These are phyloP conservation scores for Penicillium sp. DNA, from an alignment of 2,329 filamentous ascomycete genomes.

Conservation along the genomic window DNA sequence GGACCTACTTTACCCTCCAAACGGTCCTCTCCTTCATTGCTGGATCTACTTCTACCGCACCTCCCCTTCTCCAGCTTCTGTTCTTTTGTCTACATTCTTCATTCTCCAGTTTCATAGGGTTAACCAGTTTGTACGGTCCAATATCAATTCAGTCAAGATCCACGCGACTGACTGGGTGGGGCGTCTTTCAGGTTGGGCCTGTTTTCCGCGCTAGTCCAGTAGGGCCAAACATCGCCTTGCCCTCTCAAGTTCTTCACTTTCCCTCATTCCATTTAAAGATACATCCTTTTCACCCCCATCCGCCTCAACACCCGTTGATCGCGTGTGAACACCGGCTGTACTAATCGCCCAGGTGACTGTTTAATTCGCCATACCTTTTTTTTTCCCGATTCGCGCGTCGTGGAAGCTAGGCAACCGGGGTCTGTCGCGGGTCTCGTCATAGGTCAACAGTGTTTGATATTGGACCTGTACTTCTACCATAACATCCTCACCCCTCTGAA, in stretches of 20 bases:
- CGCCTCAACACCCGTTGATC: conserved; percentile 10
- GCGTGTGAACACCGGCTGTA: conserved; percentile 13
- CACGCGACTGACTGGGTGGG: conserved; percentile 42
- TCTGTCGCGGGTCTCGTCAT: conserved; percentile 23
- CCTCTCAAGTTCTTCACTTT: conserved; percentile 38
- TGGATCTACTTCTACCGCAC: conserved; percentile 18
- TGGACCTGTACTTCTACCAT: conserved; percentile 27
- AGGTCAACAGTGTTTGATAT: conserved; percentile 31
- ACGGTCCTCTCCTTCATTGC: conserved; percentile 24
- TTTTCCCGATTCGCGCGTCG: conserved; percentile 15
- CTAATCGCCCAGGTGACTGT: conserved; percentile 17
- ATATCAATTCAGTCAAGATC: conserved; percentile 21
- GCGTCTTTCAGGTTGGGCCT: conserved; percentile 35
- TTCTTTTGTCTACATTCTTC: conserved; percentile 4
- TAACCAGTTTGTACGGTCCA: neutral
- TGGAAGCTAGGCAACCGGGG: conserved; percentile 24
- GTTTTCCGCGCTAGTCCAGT: conserved; percentile 43
- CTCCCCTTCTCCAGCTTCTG: conserved; percentile 4
- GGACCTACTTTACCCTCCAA: conserved; percentile 4
- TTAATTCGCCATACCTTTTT: conserved; percentile 16
- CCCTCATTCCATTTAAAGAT: conserved; percentile 33
- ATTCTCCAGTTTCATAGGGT: neutral
- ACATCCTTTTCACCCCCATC: conserved; percentile 18
- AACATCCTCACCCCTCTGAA: conserved; percentile 18
- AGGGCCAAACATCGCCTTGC: conserved; percentile 47